These are phyloP conservation scores for Diplogelasinospora grovesii DNA, from an alignment of 495 filamentous ascomycete genomes.

Conservation along the genomic window DNA sequence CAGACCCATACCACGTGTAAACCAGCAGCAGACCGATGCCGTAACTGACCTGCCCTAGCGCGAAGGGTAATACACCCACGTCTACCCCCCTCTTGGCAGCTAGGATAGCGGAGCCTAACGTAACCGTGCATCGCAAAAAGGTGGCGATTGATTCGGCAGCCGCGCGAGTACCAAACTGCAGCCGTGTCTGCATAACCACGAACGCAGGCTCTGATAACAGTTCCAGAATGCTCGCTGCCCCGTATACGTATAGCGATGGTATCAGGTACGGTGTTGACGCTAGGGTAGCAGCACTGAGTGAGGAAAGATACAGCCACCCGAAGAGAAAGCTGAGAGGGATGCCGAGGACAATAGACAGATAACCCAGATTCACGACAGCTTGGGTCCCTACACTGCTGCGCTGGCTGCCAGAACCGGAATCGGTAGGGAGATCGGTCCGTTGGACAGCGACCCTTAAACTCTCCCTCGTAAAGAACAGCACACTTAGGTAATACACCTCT, in stretches of 20 bases:
- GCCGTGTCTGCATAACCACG: slow-evolving; percentile 68
- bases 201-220: slow-evolving; percentile 80
- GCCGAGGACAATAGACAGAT: slow-evolving; percentile 67
- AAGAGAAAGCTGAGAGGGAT: slow-evolving; percentile 54
- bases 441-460: slow-evolving; percentile 80
- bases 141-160: slow-evolving; percentile 74
- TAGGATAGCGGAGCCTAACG: slow-evolving; percentile 59
- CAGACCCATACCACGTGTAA: slow-evolving; percentile 50
- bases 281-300: slow-evolving; percentile 47
- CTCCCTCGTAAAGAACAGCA: slow-evolving; percentile 88
- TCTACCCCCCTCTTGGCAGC: slow-evolving; percentile 36
- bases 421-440: no score
- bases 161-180: slow-evolving; percentile 73
- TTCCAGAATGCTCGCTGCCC: slow-evolving; percentile 70
- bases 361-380: slow-evolving; percentile 80
- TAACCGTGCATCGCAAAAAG: slow-evolving; percentile 64
- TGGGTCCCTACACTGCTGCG: no score
- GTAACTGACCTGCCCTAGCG: slow-evolving; percentile 77
- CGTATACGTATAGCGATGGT: slow-evolving; percentile 60
- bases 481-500: slow-evolving; percentile 80
- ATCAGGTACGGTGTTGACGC: slow-evolving; percentile 53
- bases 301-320: slow-evolving; percentile 56
- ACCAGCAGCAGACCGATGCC: slow-evolving; percentile 58
- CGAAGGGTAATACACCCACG: slow-evolving; percentile 80
- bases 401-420: no score